phyloP scores from a whole-genome alignment of 2,329 filamentous ascomycete species.

The Mycosphaerella sp. region DNA sequence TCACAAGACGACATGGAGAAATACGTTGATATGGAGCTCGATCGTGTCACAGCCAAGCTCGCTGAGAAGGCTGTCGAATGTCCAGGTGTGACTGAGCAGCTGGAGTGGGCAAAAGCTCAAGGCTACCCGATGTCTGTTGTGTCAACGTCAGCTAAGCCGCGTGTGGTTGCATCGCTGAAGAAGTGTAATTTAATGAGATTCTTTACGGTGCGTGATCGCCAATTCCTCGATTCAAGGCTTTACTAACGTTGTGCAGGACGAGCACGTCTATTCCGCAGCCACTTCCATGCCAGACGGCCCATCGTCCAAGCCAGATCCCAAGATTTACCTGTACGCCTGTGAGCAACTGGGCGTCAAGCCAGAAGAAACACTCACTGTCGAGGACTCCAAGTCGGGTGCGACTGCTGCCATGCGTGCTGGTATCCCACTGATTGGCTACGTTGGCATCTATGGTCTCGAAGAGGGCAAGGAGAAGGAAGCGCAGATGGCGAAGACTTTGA shows the following conservation, averaged over 20 bases:
- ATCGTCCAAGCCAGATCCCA: conserved; percentile 87
- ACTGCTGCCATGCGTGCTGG: conserved; percentile 69
- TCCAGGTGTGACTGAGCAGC: conserved; percentile 54
- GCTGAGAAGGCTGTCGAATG: conserved; percentile 33
- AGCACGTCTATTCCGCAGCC: conserved; percentile 75
- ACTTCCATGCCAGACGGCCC: conserved; percentile 64
- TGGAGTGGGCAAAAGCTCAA: conserved; percentile 52
- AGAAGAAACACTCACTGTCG: conserved; percentile 69
- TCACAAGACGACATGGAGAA: conserved; percentile 60
- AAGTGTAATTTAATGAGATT: conserved; percentile 75
- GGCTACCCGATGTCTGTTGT: conserved; percentile 71
- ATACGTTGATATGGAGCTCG: conserved; percentile 73
- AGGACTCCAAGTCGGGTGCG: conserved; percentile 83
- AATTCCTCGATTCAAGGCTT: no score
- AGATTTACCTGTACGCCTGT: conserved; percentile 76
- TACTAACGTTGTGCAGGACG: conserved; percentile 33
- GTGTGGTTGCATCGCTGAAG: conserved; percentile 70
- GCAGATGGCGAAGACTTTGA: conserved; percentile 46
- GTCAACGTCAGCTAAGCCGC: conserved; percentile 69
- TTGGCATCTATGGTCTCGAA: conserved; percentile 66
- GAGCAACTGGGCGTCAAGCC: conserved; percentile 65
- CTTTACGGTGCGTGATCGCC: conserved; percentile 49
- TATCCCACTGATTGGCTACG: conserved; percentile 78
- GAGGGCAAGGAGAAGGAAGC: conserved; percentile 57
- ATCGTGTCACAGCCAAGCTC: conserved; percentile 76